Evolutionary conservation across 768 basidiomycete species (phyloP).

Genomic region (Rhodotorula diobovata): DNA sequence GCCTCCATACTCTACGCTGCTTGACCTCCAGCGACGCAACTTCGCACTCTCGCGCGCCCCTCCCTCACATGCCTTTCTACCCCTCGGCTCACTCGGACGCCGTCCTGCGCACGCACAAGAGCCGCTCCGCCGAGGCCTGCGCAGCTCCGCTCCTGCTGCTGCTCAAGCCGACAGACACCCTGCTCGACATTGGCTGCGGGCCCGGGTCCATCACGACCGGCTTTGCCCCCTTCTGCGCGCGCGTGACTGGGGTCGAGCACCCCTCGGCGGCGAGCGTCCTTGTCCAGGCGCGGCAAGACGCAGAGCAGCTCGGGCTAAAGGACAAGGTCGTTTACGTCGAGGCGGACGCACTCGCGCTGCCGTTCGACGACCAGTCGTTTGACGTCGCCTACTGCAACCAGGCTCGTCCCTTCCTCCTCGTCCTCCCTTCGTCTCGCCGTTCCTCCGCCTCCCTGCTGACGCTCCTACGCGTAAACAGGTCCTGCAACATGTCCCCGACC

Average conservation of each 20-base stretch:
- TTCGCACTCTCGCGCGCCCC: too few species aligned
- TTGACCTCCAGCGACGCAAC: too few species aligned
- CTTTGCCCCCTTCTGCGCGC: slow-evolving; percentile 51
- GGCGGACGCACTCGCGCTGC: slow-evolving; percentile 50
- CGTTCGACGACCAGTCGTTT: slow-evolving; percentile 51
- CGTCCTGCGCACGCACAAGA: slow-evolving; percentile 48
- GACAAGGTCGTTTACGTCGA: slow-evolving; percentile 50
- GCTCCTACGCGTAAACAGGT: slow-evolving; percentile 43
- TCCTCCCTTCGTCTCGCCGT: not conserved
- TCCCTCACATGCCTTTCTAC: slow-evolving; percentile 38
- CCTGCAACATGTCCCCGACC: slow-evolving; percentile 53
- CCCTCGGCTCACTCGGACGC: slow-evolving; percentile 46
- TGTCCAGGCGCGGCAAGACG: slow-evolving; percentile 47
- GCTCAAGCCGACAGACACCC: slow-evolving; percentile 49
- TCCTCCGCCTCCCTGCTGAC: slow-evolving; percentile 29
- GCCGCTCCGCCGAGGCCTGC: slow-evolving; percentile 52
- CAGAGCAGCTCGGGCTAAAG: slow-evolving; percentile 43
- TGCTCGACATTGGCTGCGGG: slow-evolving; percentile 58
- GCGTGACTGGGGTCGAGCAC: slow-evolving; percentile 53
- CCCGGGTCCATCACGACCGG: slow-evolving; percentile 56
- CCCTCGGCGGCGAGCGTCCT: slow-evolving; percentile 46
- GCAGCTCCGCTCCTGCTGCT: slow-evolving; percentile 51
- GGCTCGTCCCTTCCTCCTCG: slow-evolving; percentile 46
- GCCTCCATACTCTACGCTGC: too few species aligned
- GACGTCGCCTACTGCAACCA: slow-evolving; percentile 51